Evolutionary conservation across 164 flowering plant genomes (phyloP).

Genomic region (Houttuynia cordata): DNA sequence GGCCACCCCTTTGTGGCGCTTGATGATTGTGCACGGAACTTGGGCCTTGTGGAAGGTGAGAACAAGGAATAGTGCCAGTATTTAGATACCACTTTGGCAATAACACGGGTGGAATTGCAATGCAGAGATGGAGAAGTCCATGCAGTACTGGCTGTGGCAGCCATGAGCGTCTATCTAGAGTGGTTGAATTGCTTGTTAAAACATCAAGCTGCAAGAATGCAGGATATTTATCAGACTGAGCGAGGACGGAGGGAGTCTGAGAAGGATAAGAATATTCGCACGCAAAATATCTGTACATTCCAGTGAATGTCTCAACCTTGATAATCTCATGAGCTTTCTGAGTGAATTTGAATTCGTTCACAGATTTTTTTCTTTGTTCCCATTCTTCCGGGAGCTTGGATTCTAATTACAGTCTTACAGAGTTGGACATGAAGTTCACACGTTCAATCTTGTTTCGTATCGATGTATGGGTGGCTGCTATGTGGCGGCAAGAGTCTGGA

Average conservation of each 20-base stretch:
- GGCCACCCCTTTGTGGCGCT: slow-evolving; percentile 2
- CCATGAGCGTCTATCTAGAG: not conserved
- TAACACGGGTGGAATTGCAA: not conserved
- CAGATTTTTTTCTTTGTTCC: not conserved
- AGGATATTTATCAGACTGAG: not conserved
- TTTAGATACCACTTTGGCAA: not conserved
- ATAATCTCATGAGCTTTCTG: not conserved
- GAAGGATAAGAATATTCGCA: not conserved
- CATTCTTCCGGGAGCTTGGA: not conserved
- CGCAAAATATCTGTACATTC: not conserved
- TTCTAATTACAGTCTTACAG: not conserved
- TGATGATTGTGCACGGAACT: not conserved
- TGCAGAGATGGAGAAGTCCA: not conserved
- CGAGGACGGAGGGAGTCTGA: not conserved
- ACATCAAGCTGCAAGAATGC: not conserved
- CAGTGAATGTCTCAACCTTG: not conserved
- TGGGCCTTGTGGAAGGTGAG: not conserved
- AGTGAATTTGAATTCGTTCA: not conserved
- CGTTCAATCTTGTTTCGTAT: not conserved
- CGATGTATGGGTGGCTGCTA: not conserved
- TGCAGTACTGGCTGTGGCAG: not conserved
- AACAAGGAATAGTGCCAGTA: not conserved
- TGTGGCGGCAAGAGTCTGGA: not conserved
- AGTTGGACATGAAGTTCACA: not conserved
- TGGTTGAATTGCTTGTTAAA: not conserved